Percentiles rank a stretch among this genome's conserved stretches.
phyloP scores from a whole-genome alignment of 306 rosid genomes.

The Nissolia schottii region DNA sequence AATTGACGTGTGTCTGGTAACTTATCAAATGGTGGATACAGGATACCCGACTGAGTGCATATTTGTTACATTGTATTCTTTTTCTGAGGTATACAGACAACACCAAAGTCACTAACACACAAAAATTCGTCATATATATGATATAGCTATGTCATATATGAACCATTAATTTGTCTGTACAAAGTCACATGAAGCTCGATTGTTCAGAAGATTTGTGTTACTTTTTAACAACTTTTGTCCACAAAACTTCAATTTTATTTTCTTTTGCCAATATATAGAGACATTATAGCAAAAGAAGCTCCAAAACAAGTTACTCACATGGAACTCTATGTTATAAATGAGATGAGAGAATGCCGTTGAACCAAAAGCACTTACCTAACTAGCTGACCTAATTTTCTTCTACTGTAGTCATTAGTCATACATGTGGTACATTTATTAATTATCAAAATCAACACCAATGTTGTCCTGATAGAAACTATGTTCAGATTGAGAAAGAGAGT shows the following conservation, averaged over 20 bases:
- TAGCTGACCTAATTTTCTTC: constrained; percentile 12
- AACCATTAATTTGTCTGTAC: neutral
- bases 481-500: constrained; percentile 24
- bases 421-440: neutral
- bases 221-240: neutral
- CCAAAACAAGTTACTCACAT: constrained; percentile 15
- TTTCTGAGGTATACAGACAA: no score
- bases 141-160: neutral
- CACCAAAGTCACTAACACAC: neutral
- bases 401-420: neutral
- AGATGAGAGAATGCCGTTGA: constrained; percentile 62
- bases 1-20: no score
- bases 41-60: no score
- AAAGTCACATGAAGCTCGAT: constrained; percentile 14
- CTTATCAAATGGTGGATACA: no score
- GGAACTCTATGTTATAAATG: constrained; percentile 29
- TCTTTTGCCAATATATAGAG: no score
- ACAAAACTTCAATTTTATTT: neutral
- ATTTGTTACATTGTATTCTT: no score
- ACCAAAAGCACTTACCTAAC: constrained; percentile 44
- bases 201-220: neutral
- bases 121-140: neutral
- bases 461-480: neutral
- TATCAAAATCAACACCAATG: neutral
- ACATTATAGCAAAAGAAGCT: no score